phyloP scores from a whole-genome alignment of 1,284 basidiomycete species.

The Stereum hirsutum region DNA sequence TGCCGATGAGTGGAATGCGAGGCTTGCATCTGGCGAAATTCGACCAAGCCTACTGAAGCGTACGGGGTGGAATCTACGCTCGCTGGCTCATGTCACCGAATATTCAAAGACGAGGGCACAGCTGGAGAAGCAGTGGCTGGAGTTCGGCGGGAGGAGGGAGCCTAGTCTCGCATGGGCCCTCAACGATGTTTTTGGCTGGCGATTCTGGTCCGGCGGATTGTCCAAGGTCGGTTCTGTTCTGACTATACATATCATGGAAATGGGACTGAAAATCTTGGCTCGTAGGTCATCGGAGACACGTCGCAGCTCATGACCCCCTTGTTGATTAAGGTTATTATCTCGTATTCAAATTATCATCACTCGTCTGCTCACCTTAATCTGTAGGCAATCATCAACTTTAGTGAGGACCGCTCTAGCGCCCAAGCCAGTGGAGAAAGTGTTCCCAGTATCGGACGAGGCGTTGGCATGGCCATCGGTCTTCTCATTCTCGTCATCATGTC shows the following conservation, averaged over 20 bases:
- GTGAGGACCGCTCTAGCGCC: constrained; percentile 25
- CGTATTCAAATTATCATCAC: not conserved
- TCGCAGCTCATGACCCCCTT: constrained; percentile 59
- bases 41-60: constrained; percentile 4
- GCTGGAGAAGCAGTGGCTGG: constrained; percentile 40
- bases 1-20: constrained; percentile 46
- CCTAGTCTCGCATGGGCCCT: constrained; percentile 59
- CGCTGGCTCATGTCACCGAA: constrained; percentile 7
- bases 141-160: constrained; percentile 34
- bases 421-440: constrained; percentile 20
- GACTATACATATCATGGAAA: not conserved
- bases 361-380: not conserved
- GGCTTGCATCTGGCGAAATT: constrained; percentile 38
- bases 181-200: constrained; percentile 59
- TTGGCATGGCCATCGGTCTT: constrained; percentile 66
- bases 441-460: constrained; percentile 53
- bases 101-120: constrained; percentile 22
- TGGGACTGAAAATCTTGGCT: not conserved
- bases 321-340: constrained; percentile 39
- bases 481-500: constrained; percentile 52
- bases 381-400: constrained; percentile 60
- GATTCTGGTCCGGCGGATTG: constrained; percentile 63
- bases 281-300: constrained; percentile 45
- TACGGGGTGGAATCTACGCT: not conserved
- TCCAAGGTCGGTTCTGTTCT: constrained; percentile 29